Conservation (phyloP, 805 yeast genomes). For the Metschnikowia bowlesiae region DNA sequence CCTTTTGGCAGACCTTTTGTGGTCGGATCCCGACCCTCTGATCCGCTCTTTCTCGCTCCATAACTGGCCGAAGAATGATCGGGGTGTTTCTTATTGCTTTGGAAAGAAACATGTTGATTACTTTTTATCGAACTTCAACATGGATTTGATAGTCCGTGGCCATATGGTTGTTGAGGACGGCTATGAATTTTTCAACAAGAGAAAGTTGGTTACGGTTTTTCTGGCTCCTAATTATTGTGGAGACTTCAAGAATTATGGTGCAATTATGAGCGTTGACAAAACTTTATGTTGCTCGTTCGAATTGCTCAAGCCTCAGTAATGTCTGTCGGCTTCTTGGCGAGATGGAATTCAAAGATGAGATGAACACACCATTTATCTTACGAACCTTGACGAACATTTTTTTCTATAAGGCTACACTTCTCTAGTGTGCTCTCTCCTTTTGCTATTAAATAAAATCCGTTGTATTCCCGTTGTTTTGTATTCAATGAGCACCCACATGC, state of each 20-base stretch:
- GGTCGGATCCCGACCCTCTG: constrained; percentile 74
- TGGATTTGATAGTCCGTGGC: constrained; percentile 76
- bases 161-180: constrained; percentile 92
- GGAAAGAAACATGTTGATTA: constrained; percentile 69
- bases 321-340: not conserved
- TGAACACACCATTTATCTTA: constrained; percentile 1
- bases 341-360: not conserved
- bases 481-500: not conserved
- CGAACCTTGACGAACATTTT: constrained; percentile 3
- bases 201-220: constrained; percentile 73
- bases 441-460: constrained; percentile 2
- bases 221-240: constrained; percentile 85
- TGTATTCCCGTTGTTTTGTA: not conserved
- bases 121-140: constrained; percentile 60
- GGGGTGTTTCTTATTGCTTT: constrained; percentile 79
- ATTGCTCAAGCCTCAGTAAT: constrained; percentile 51
- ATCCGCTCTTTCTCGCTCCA: constrained; percentile 29
- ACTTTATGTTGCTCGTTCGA: constrained; percentile 68
- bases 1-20: constrained; percentile 67
- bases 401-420: not conserved
- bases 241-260: constrained; percentile 76
- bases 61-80: constrained; percentile 77
- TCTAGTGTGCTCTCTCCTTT: not conserved
- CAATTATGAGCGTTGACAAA: constrained; percentile 70
- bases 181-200: constrained; percentile 72